phyloP scores from a whole-genome alignment of 768 basidiomycete genomes.

The Jaapia argillacea region DNA sequence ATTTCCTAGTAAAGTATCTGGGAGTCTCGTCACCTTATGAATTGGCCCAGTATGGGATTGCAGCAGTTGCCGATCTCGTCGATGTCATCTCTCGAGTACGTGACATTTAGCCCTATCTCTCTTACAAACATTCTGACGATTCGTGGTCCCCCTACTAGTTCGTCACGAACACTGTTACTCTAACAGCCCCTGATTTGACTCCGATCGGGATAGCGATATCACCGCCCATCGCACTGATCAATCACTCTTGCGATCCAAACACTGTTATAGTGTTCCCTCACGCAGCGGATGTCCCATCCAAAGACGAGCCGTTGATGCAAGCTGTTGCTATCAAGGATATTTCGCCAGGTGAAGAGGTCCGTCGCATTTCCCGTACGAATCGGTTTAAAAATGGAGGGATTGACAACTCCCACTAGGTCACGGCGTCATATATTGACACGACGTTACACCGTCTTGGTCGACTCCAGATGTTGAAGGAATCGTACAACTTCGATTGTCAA shows the following conservation, averaged over 20 bases:
- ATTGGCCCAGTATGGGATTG: constrained; percentile 45
- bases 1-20: constrained; percentile 65
- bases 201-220: constrained; percentile 83
- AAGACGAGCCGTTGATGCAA: constrained; percentile 55
- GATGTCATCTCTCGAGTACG: constrained; percentile 64
- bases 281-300: constrained; percentile 19
- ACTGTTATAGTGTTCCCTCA: constrained; percentile 88
- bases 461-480: constrained; percentile 47
- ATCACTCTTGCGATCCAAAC: constrained; percentile 86
- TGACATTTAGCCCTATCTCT: constrained; percentile 3
- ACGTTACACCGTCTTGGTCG: constrained; percentile 53
- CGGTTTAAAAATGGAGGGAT: constrained; percentile 19
- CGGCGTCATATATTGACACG: constrained; percentile 81
- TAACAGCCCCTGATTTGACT: constrained; percentile 67
- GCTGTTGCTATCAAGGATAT: constrained; percentile 67
- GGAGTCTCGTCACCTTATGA: constrained; percentile 49
- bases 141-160: constrained; percentile 60
- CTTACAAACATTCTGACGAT: background rate
- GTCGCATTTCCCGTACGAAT: too few species aligned
- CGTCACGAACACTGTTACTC: constrained; percentile 82
- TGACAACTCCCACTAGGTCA: constrained; percentile 34
- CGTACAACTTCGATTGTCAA: constrained; percentile 70
- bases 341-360: constrained; percentile 59
- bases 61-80: constrained; percentile 52
- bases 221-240: constrained; percentile 69